Evolutionary conservation across 306 rosid species (phyloP).

Genomic region (Quillaja saponaria): DNA sequence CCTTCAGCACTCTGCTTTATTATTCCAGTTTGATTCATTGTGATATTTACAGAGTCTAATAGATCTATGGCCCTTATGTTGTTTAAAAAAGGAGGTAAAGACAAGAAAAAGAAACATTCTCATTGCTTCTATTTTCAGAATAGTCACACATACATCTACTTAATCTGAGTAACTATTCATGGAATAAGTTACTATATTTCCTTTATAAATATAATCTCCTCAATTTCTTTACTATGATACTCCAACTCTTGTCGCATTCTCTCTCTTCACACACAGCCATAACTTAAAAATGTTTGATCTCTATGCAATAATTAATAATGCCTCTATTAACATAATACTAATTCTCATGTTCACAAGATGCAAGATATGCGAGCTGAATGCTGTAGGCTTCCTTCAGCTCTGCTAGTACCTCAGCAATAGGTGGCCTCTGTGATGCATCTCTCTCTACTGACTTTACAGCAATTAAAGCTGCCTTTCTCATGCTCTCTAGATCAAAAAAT

Average conservation of each 20-base stretch:
- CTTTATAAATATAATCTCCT: conserved; percentile 3
- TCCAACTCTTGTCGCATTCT: no score
- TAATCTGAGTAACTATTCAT: no score
- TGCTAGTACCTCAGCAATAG: conserved; percentile 73
- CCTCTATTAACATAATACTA: conserved; percentile 7
- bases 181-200: conserved; percentile 22
- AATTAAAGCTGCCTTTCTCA: conserved; percentile 66
- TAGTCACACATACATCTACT: no score
- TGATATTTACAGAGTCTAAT: no score
- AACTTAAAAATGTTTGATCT: background rate
- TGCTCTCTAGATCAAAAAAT: conserved; percentile 65
- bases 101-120: no score
- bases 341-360: conserved; percentile 40
- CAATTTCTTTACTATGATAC: background rate
- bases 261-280: background rate
- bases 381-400: conserved; percentile 70
- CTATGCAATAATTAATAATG: background rate
- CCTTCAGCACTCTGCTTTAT: no score
- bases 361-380: conserved; percentile 68
- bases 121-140: no score
- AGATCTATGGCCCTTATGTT: no score
- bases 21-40: no score
- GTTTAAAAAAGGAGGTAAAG: no score
- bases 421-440: conserved; percentile 84
- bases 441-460: conserved; percentile 79